These are phyloP conservation scores for Geotrichum ghanense DNA, from an alignment of 805 yeast species.

Conservation along the genomic window DNA sequence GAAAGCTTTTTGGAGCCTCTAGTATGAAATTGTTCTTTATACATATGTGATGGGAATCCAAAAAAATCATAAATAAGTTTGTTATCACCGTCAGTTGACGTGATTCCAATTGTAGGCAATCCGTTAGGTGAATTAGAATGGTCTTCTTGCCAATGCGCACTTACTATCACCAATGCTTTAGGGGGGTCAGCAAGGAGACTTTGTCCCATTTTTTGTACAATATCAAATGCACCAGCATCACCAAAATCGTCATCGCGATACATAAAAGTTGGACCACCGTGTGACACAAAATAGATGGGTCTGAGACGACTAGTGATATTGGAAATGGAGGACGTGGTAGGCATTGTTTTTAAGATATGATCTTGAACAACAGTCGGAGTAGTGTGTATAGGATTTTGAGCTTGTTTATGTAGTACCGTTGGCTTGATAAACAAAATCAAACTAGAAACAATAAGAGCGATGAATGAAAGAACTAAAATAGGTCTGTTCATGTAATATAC, in stretches of 20 bases:
- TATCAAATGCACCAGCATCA: slow-evolving; percentile 47
- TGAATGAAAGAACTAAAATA: neutral
- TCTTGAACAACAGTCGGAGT: no score
- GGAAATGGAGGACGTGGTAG: neutral
- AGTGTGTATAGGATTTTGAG: neutral
- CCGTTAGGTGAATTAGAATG: neutral
- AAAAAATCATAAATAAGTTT: slow-evolving; percentile 61
- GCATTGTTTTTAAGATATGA: no score
- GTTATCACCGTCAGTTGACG: slow-evolving; percentile 31
- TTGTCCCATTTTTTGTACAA: slow-evolving; percentile 39
- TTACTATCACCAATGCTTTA: slow-evolving; percentile 50
- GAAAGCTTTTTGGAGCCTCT: slow-evolving; percentile 35
- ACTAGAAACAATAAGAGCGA: neutral
- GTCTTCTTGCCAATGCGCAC: slow-evolving; percentile 67
- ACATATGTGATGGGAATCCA: slow-evolving; percentile 59
- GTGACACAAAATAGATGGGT: slow-evolving; percentile 64
- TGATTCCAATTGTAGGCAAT: slow-evolving; percentile 3
- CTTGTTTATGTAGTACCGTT: neutral
- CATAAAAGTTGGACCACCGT: slow-evolving; percentile 77
- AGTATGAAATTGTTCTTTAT: slow-evolving; percentile 50
- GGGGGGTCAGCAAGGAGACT: slow-evolving; percentile 42
- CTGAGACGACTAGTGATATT: neutral
- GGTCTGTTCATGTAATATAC: neutral
- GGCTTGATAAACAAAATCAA: neutral
- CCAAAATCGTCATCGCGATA: slow-evolving; percentile 42